These are phyloP conservation scores for Agastache rugosa DNA, from an alignment of 257 asterid genomes.

Conservation along the genomic window DNA sequence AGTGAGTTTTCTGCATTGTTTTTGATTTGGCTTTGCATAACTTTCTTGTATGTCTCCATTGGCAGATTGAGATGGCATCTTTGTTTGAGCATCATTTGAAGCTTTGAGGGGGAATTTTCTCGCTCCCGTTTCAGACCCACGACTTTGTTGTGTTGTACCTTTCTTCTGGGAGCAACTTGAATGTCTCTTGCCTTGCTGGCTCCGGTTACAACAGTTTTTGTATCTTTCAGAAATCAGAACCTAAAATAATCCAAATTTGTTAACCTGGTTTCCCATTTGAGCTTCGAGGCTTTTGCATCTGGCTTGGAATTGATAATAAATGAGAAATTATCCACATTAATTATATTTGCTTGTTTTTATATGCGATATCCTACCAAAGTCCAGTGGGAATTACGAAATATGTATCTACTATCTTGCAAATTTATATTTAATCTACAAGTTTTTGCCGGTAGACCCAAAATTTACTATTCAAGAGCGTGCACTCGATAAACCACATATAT, in stretches of 20 bases:
- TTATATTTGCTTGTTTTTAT: not conserved
- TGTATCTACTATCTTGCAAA: no score
- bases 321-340: not conserved
- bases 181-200: not conserved
- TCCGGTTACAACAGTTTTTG: not conserved
- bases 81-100: conserved; percentile 86
- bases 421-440: not conserved
- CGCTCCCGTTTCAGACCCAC: not conserved
- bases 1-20: not conserved
- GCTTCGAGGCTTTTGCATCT: not conserved
- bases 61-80: conserved; percentile 98
- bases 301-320: conserved; percentile 10
- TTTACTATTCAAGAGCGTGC: no score
- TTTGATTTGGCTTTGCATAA: not conserved
- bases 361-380: no score
- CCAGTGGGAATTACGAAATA: no score
- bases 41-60: conserved; percentile 3
- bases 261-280: not conserved
- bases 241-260: not conserved
- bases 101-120: conserved; percentile 18
- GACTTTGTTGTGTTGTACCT: conserved; percentile 26
- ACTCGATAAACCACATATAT: no score
- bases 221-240: not conserved
- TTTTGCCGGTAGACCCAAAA: no score
- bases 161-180: conserved; percentile 19